Conservation (phyloP, 1,284 basidiomycete genomes). For the Leccinum fallax region DNA sequence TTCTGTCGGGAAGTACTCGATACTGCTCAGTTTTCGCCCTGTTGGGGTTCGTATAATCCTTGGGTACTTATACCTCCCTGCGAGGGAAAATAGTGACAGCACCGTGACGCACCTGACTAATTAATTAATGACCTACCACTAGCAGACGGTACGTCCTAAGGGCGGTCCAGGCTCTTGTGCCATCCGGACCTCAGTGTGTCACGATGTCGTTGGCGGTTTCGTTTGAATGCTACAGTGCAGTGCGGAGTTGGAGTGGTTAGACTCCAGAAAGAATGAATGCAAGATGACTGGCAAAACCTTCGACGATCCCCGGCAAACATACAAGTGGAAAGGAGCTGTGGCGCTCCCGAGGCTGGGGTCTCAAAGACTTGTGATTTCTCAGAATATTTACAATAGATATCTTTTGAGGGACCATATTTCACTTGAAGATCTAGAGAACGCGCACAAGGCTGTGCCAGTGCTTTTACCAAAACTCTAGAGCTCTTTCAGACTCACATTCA, state of each 20-base stretch:
- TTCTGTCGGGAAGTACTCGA: neutral
- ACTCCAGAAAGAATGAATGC: neutral
- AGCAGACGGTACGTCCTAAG: neutral
- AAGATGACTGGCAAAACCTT: neutral
- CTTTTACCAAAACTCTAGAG: too few relatives aligned
- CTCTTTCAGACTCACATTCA: too few relatives aligned
- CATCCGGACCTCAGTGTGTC: too few relatives aligned
- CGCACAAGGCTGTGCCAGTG: too few relatives aligned
- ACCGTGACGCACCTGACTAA: neutral
- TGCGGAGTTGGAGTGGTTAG: neutral
- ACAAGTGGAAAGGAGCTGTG: neutral
- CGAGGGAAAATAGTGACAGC: neutral
- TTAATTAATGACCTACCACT: neutral
- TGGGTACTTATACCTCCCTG: neutral
- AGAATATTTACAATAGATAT: too few relatives aligned
- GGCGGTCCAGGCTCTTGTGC: neutral
- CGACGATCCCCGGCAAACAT: neutral
- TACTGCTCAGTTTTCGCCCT: neutral
- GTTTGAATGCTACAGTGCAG: neutral
- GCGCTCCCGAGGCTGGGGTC: neutral
- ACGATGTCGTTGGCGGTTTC: neutral
- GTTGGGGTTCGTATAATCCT: too few relatives aligned
- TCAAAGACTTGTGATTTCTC: too few relatives aligned
- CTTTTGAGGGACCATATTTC: too few relatives aligned
- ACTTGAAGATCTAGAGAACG: too few relatives aligned